Evolutionary conservation across 1,139 yeast genomes (phyloP), one percentile per base, ranked within the genome.

Genomic region (Nakaseomyces nivariensis): DNA sequence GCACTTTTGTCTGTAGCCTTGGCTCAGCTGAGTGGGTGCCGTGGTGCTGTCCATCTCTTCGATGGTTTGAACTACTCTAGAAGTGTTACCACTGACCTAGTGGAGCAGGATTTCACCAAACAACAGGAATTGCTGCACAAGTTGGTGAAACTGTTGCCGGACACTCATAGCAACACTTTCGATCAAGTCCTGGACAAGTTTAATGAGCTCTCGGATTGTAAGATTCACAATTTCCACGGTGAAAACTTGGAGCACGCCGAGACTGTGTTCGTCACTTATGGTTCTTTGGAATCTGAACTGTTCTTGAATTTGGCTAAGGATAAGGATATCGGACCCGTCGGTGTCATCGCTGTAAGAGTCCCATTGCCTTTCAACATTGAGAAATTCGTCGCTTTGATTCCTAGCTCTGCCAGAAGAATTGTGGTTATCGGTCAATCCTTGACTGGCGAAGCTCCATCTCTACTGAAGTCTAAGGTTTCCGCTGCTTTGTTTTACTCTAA

Each of bases 31-130:
- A 67, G 71, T 41, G 87, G 48, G 5, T 42, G 32, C 17, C 42
- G 46, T 10, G 51, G 52, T 9, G 49, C 53, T 6, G 43, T 56
- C 33, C 50, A 56, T 38, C 46, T 58, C 13, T 58, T 54, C 32
- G 97, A 89, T 63, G 97, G 97, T 43, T 73, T 86, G 13, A 77
- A 81, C 49, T 82, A 80, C 54, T 67, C 81, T 48, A 80, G 78
- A 58, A 76, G 81, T 54, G 77, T 75, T 58, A 70, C 78, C 54
- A 73, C 75, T 54, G 61, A 69, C 10, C 70, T 72, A 75, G 62
- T 33, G 11, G 29, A 17, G 11, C 38, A 10, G 4, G 48, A 37
- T 17, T 29, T 66, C 66, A 45, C 62, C 67, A 37, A 68, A 78
- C 61, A 68, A 45, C 48, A 49, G 52, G 48, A 54, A 50, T 45